Evolutionary conservation across 2,329 filamentous ascomycete species (phyloP).

Genomic region (Dendrostoma leiphaemia): DNA sequence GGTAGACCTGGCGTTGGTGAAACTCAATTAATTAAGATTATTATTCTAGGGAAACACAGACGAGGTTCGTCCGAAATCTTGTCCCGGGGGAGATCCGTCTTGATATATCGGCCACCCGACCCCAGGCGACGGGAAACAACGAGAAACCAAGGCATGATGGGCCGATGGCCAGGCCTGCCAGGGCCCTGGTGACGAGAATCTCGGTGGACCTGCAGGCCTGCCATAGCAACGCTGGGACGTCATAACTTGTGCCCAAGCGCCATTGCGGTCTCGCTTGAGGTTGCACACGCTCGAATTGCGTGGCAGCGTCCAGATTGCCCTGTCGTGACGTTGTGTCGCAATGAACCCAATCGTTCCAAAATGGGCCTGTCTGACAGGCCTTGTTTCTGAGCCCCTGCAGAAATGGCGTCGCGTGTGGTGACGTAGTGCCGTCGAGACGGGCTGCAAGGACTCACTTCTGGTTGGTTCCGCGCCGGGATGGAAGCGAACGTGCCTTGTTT

Average conservation of each 20-base stretch:
- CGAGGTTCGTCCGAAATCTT: slow-evolving; percentile 1
- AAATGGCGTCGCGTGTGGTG: slow-evolving; percentile 8
- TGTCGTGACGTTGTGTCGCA: slow-evolving; percentile 11
- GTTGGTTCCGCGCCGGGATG: background rate
- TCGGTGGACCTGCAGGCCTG: background rate
- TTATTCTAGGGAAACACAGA: background rate
- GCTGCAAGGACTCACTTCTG: background rate
- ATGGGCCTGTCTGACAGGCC: slow-evolving; percentile 9
- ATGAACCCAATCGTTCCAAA: background rate
- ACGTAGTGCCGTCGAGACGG: slow-evolving; percentile 10
- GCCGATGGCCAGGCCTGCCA: background rate
- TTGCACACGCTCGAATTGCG: background rate
- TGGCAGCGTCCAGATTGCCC: background rate
- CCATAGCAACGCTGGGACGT: background rate
- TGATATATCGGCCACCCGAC: slow-evolving; percentile 10
- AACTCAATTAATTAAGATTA: background rate
- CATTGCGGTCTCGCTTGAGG: background rate
- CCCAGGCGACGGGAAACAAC: no score
- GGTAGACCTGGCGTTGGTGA: background rate
- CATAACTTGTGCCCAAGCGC: background rate
- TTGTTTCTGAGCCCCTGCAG: slow-evolving; percentile 10
- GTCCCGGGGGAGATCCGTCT: background rate
- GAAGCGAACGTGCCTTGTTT: slow-evolving; percentile 3
- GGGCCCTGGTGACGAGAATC: background rate
- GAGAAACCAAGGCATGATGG: background rate